A percentile compares a stretch with the other conserved stretches of the same genome.
phyloP scores from a whole-genome alignment of 2,329 filamentous ascomycete species.

The Pestalotiopsis sp. region DNA sequence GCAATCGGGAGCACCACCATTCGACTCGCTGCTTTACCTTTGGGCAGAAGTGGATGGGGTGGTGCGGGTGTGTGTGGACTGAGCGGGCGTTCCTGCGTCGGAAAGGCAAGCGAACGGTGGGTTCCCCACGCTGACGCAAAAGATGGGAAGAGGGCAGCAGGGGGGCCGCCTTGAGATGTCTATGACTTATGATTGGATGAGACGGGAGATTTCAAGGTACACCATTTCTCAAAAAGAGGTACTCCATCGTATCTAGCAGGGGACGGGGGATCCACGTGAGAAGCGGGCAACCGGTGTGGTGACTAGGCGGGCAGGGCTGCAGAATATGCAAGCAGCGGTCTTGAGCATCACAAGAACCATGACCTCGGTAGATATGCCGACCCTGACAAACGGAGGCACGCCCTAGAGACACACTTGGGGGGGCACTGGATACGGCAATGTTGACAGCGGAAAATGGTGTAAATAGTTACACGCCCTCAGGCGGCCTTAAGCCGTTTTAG shows the following conservation, averaged over 20 bases:
- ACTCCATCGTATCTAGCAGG: slow-evolving; percentile 39
- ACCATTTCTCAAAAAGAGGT: slow-evolving; percentile 38
- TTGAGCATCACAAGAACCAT: slow-evolving; percentile 14
- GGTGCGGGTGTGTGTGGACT: slow-evolving; percentile 20
- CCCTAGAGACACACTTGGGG: slow-evolving; percentile 32
- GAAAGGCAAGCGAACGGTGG: slow-evolving; percentile 10
- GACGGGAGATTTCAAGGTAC: slow-evolving; percentile 29
- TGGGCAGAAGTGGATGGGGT: not conserved
- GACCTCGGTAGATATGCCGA: slow-evolving; percentile 10
- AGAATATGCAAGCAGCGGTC: slow-evolving; percentile 20
- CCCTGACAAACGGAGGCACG: slow-evolving; percentile 1
- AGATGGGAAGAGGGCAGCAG: slow-evolving; percentile 14
- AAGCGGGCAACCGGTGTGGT: slow-evolving; percentile 27
- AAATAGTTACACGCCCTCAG: slow-evolving; percentile 26
- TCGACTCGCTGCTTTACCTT: slow-evolving; percentile 40
- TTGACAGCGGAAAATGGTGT: slow-evolving; percentile 4
- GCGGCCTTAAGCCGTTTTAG: slow-evolving; percentile 34
- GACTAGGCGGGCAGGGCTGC: slow-evolving; percentile 22
- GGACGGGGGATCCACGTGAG: slow-evolving; percentile 19
- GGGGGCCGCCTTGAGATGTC: slow-evolving; percentile 42
- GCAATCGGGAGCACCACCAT: slow-evolving; percentile 30
- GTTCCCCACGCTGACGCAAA: slow-evolving; percentile 27
- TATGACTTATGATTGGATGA: slow-evolving; percentile 57
- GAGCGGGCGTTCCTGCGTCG: slow-evolving; percentile 31
- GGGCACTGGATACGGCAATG: slow-evolving; percentile 20